Percentiles rank a stretch among this genome's conserved stretches.
These are phyloP conservation scores for Vigna nakashimae DNA, from an alignment of 306 rosid genomes.

Conservation along the genomic window DNA sequence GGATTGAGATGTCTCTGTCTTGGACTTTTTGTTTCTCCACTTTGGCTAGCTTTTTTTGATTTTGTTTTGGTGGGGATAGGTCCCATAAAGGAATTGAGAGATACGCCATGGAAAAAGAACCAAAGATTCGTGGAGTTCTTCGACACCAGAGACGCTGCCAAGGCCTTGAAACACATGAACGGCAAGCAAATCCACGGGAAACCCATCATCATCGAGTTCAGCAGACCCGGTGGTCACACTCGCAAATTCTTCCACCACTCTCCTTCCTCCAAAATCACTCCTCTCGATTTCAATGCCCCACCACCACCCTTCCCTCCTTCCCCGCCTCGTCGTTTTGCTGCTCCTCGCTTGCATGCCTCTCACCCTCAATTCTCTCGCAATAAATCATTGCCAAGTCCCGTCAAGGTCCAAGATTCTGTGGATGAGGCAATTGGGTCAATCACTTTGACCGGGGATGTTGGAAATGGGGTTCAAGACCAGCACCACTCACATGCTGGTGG, in stretches of 20 bases:
- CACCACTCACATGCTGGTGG: conserved; percentile 14
- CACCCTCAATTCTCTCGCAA: not conserved
- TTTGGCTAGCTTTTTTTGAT: conserved; percentile 6
- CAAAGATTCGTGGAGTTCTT: conserved; percentile 86
- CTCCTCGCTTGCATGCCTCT: conserved; percentile 36
- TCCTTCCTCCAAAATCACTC: not conserved
- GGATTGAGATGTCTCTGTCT: conserved; percentile 30
- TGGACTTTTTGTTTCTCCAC: not conserved
- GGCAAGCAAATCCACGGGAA: conserved; percentile 75
- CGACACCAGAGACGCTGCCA: conserved; percentile 77
- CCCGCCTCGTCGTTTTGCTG: conserved; percentile 27
- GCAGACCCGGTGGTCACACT: conserved; percentile 73
- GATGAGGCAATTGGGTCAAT: conserved; percentile 51
- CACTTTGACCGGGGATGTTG: conserved; percentile 44
- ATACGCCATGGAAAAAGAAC: conserved; percentile 71
- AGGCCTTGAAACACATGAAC: conserved; percentile 73
- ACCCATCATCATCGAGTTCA: conserved; percentile 63
- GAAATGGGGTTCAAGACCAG: conserved; percentile 39
- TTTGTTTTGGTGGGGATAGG: conserved; percentile 48
- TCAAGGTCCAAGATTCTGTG: not conserved
- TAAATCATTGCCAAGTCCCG: not conserved
- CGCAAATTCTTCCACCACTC: conserved; percentile 49
- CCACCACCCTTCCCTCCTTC: not conserved
- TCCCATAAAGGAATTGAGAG: conserved; percentile 80
- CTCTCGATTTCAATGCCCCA: not conserved